phyloP scores from a whole-genome alignment of 192 early-diverging fungal genomes.

The Dispira parvispora region DNA sequence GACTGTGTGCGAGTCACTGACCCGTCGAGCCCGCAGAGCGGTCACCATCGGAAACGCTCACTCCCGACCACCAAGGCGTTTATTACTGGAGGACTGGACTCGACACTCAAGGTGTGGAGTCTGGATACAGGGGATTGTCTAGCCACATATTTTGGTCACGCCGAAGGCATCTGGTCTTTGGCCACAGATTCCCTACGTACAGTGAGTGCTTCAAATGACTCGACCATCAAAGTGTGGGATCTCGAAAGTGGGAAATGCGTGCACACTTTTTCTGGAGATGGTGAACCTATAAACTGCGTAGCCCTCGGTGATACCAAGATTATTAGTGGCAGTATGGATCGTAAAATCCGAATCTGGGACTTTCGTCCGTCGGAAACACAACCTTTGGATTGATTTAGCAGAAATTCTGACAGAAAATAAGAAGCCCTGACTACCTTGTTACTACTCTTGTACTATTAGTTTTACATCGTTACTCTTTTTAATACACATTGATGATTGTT shows the following conservation, averaged over 20 bases:
- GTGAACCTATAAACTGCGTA: constrained; percentile 62
- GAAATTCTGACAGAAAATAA: no score
- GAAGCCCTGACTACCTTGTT: no score
- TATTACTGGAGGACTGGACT: constrained; percentile 73
- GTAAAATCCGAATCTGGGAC: constrained; percentile 64
- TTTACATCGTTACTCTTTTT: no score
- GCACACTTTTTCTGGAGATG: constrained; percentile 42
- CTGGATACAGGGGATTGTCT: constrained; percentile 59
- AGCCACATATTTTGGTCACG: constrained; percentile 61
- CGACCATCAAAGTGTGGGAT: constrained; percentile 61
- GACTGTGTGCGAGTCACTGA: neutral
- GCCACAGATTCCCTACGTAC: constrained; percentile 60
- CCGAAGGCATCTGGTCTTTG: constrained; percentile 67
- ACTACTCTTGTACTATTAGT: no score
- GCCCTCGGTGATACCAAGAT: constrained; percentile 77
- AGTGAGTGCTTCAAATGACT: constrained; percentile 48
- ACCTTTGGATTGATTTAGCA: no score
- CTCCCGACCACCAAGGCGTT: constrained; percentile 21
- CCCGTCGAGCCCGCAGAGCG: neutral
- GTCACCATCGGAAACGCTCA: neutral
- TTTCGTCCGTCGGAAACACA: constrained; percentile 27
- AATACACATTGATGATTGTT: no score
- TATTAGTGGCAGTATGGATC: constrained; percentile 72
- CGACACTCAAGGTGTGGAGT: constrained; percentile 86
- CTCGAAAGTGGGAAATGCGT: constrained; percentile 47